Evolutionary conservation across 2,329 filamentous ascomycete genomes (phyloP).

Genomic region (Alternaria gansuensis): DNA sequence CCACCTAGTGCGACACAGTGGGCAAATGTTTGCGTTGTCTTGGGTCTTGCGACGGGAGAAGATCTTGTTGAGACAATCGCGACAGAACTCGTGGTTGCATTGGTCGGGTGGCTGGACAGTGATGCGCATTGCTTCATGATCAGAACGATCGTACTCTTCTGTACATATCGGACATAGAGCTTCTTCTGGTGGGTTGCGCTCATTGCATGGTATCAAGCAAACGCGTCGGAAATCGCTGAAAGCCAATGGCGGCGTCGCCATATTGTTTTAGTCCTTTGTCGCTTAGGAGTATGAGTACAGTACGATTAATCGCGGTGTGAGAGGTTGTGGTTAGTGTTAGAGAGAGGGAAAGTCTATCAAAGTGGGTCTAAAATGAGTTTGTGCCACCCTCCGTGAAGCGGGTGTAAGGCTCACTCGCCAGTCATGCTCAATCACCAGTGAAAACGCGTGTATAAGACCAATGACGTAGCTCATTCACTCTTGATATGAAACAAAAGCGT

Average conservation of each 20-base stretch:
- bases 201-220: not conserved
- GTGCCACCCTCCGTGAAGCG: not conserved
- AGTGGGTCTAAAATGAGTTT: not conserved
- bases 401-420: not conserved
- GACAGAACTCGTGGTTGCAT: slow-evolving; percentile 4
- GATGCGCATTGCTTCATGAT: not conserved
- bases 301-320: not conserved
- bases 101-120: not conserved
- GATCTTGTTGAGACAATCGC: not conserved
- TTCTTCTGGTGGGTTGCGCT: not conserved
- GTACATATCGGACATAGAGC: not conserved
- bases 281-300: not conserved
- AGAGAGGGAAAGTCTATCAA: not conserved
- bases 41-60: slow-evolving; percentile 1
- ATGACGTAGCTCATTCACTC: not conserved
- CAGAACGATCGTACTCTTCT: not conserved
- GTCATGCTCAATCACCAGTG: not conserved
- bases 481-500: not conserved
- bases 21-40: not conserved
- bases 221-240: not conserved
- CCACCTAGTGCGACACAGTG: not conserved
- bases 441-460: not conserved
- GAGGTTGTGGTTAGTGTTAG: not conserved
- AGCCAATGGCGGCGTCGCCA: not conserved
- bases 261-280: not conserved